phyloP scores from a whole-genome alignment of 345 rosid genomes.

The Camelina sativa region DNA sequence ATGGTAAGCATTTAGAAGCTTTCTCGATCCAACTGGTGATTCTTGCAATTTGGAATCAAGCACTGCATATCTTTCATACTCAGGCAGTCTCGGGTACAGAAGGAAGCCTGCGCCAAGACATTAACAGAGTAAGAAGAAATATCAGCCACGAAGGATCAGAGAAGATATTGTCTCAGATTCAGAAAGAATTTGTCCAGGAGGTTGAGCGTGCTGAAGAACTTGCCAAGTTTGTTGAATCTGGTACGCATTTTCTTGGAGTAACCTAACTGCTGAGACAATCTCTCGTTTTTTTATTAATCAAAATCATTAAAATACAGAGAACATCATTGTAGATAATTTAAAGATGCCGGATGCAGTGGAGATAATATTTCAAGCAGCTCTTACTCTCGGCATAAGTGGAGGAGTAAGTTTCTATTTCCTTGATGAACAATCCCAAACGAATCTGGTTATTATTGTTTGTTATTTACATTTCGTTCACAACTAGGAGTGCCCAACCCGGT shows the following conservation, averaged over 20 bases:
- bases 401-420: slow-evolving; percentile 61
- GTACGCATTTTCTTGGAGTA: slow-evolving; percentile 50
- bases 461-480: background rate
- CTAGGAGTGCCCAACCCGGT: background rate
- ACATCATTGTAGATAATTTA: slow-evolving; percentile 59
- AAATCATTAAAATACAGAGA: slow-evolving; percentile 10
- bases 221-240: slow-evolving; percentile 76
- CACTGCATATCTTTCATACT: slow-evolving; percentile 88
- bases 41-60: slow-evolving; percentile 98
- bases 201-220: slow-evolving; percentile 89
- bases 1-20: slow-evolving; percentile 71
- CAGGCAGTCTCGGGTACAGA: slow-evolving; percentile 88
- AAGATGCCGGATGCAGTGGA: slow-evolving; percentile 99
- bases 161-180: slow-evolving; percentile 63
- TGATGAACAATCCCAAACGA: background rate
- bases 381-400: slow-evolving; percentile 71
- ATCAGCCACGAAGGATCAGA: slow-evolving; percentile 50
- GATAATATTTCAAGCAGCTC: slow-evolving; percentile 88
- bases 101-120: slow-evolving; percentile 75
- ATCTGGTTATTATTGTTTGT: slow-evolving; percentile 3
- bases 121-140: slow-evolving; percentile 54
- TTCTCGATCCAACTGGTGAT: slow-evolving; percentile 95
- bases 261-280: slow-evolving; percentile 8
- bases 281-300: slow-evolving; percentile 5
- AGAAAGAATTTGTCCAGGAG: slow-evolving; percentile 79